A percentile compares a stretch with the other conserved stretches of the same genome.
phyloP scores from a whole-genome alignment of 2,329 filamentous ascomycete genomes.

The Fusarium circinatum region DNA sequence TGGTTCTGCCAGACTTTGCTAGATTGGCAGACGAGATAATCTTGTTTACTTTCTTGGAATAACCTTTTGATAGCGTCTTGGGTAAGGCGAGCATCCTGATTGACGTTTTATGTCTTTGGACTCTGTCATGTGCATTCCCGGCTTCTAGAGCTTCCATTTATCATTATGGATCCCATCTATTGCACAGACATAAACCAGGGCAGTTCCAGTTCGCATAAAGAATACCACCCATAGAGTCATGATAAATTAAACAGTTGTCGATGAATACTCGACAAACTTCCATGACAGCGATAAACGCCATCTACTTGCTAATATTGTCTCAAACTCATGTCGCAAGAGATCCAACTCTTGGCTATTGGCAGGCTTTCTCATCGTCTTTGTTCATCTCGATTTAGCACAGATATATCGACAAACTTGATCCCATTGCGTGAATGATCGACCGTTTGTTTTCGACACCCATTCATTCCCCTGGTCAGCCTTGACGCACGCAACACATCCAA shows the following conservation, averaged over 20 bases:
- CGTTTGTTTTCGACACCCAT: constrained; percentile 23
- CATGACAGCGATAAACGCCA: constrained; percentile 1
- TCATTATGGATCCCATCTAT: constrained; percentile 21
- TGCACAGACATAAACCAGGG: constrained; percentile 39
- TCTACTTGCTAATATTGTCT: constrained; percentile 1
- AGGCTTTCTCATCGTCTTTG: constrained; percentile 18
- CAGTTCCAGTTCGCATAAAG: constrained; percentile 40
- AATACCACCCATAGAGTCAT: constrained; percentile 20
- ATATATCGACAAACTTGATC: constrained; percentile 11
- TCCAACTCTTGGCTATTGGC: neutral
- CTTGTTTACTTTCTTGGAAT: constrained; percentile 7
- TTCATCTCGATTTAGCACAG: constrained; percentile 22
- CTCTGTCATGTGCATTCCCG: constrained; percentile 22
- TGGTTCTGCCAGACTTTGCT: constrained; percentile 14
- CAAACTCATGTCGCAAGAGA: constrained; percentile 1
- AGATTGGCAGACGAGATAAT: neutral
- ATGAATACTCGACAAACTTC: neutral
- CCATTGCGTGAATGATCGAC: constrained; percentile 24
- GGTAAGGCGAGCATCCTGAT: neutral
- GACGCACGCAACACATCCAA: constrained; percentile 20
- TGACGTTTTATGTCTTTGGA: neutral
- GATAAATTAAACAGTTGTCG: constrained; percentile 8
- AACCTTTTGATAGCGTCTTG: neutral
- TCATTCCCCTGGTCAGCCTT: constrained; percentile 20
- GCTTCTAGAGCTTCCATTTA: constrained; percentile 26